Evolutionary conservation across 495 filamentous ascomycete species (phyloP), one percentile per base, ranked within the genome.

Genomic region (Glutinoglossum americanum): DNA sequence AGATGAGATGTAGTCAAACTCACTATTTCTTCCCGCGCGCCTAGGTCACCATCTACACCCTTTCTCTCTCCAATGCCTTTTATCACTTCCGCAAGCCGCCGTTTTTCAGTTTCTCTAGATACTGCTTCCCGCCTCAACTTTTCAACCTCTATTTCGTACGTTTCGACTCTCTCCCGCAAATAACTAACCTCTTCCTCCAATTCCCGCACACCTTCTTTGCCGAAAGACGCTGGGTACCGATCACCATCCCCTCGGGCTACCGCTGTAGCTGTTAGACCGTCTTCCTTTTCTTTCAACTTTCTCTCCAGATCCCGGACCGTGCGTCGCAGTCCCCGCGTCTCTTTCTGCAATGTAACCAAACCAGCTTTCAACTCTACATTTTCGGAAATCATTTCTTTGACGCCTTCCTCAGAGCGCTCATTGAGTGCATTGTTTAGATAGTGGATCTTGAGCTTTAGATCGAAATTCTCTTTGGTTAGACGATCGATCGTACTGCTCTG

Each of bases 401-500:
- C 82, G 55, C 89, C 87, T 67, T 98, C 93, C 66, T 97, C 93
- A 9, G 88, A 94, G 41, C 89, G 82, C 64, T 88, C 86, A 69
- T 93, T 88, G 28, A 98, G 69, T 10, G 90, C 84, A 63, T 96
- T 88, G 64, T 89, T 92, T 33, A 98, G 78, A 64, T 94, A 97
- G 71, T 94, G 90, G 54, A 97, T 92, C 68, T 94, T 89, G 68
- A 98, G 82, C 69, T 98, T 98, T 41, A 98, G 74, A 64, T 95
- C 92, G 65, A 97, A 98, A 62, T 97, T 97, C 64, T 89, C 85
- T 69, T 98, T 98, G 59, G 85, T 88, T 6, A 97, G 76, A 28
- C 89, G 80, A 66, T 97, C 92, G 60, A 98, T 96, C 25, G 88
- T 95, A 65, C 84, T 92, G 61, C 87, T 94, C 68, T 98, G 92